Evolutionary conservation across 2,329 filamentous ascomycete species (phyloP), one percentile per base, ranked within the genome.

Genomic region (Penicillium paneum): DNA sequence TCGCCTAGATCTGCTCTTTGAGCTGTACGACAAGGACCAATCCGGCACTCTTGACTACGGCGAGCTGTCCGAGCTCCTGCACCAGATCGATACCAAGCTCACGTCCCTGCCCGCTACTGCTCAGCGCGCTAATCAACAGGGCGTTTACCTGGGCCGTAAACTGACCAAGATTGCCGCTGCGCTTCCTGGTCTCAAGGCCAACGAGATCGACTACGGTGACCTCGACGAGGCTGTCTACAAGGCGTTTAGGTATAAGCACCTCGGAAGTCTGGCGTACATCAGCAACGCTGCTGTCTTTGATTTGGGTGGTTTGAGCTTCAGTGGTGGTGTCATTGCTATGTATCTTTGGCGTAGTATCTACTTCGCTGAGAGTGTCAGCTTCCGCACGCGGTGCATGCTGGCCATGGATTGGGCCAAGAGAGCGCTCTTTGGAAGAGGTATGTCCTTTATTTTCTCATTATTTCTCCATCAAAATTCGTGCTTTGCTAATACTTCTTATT

Each of bases 371-470:
- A 96, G 91, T 68, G 94, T 99, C 44, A 97, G 92, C 74, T 82
- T 97, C 56, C 81, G 94, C 63, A 99, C 94, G 26, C 84, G 93
- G 59, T 83, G 91, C 61, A 75, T 99, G 67, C 80, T 99, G 74
- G 91, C 91, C 17, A 97, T 99, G 94, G 94, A 99, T 73, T 99
- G 94, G 94, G 87, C 85, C n/a, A 99, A 97, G 83, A 83, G 95
- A 71, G 90, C 91, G 12, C 75, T 99, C 21, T 99, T 99, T 78
- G 94, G 94, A 63, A 83, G 94, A 86, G 94, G 93, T 97, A 76
- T 78, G 87, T 79, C 54, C 42, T 36, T 31, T 24, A 6, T 17
- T 8, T 26, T 11, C 10, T 5, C 12, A 2, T 42, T 31, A 3
- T 32, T 34, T 28, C 5, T 5, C 17, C n/a, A 15, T 39, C 45